Base-by-base conservation (phyloP, 371 early-diverging fungal species). In the Conidiobolus incongruus region DNA sequence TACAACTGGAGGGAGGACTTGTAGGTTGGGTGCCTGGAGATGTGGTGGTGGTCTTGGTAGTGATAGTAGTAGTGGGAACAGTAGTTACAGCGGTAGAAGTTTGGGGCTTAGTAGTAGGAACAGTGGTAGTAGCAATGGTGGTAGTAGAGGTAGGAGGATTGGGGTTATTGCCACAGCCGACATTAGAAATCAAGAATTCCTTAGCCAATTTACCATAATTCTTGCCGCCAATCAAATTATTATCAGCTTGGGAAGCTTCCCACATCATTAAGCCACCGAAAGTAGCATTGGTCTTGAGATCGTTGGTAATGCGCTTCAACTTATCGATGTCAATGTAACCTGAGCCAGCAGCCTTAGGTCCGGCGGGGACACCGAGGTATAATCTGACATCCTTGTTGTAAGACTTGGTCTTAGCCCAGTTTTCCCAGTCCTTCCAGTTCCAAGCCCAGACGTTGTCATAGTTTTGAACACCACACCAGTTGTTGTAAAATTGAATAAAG, bases 401-500 rank as follows among this genome's bases (percentile, higher is more conserved):
- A 1, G 75, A 62, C 13, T 54, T 61, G 4, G 56, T 48, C 2
- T 23, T 61, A 31, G 71, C 61, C 66, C 69, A n/a, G n/a, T n/a
- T n/a, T n/a, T n/a, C n/a, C n/a, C n/a, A n/a, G n/a, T n/a, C n/a
- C n/a, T n/a, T n/a, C 75, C 72, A 61, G 30, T 61, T 54, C 44
- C 60, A 65, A 55, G 66, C 71, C 50, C 71, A 71, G 55, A 70
- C 70, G 45, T 35, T 17, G 10, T 53, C 48, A 35, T 52, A 70
- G 22, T 52, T 61, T 35, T 73, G 63, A 31, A 60, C 33, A 1
- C 63, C 54, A 37, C 77, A 77, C 32, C 59, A 60, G 51, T 75
- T 74, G 59, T 77, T 77, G 58, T 77, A 77, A 44, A 77, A 77
- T 51, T 77, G 77, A 15, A 76, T 66, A 52, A 56, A 72, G 2